Base-by-base conservation (phyloP, 202 grass and related monocot genomes). In the Setaria viridis region DNA sequence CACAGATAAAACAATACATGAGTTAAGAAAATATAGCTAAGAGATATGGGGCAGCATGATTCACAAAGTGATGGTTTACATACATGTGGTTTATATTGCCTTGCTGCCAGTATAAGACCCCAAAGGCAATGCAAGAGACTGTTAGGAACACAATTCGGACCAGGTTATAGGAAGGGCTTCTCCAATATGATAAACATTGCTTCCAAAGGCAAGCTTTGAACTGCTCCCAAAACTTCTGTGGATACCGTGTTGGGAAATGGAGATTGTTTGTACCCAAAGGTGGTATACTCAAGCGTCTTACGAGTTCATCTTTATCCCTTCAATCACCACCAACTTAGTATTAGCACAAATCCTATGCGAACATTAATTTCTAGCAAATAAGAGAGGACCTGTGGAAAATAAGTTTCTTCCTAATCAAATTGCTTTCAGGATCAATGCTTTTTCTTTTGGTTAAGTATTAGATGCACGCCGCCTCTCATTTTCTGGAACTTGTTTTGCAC, bases 131-230 rank as follows among this genome's bases (percentile, higher is more conserved):
- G 49, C 82, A 80, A 0, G 62, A 2, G 0, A 85, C 0, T 12
- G 87, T 41, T 62, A 90, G 83, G 70, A 94, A 95, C 14, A 88
- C 57, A 30, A 92, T 85, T 35, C 96, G 82, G 69, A 91, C 82
- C 56, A 92, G 68, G 51, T 95, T 95, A 71, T 98, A 95, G 35
- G 88, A 87, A 82, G 96, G 96, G 67, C 81, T 95, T 92, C 96
- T 98, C 96, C 93, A 98, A 73, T 98, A 91, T 11, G 91, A 94
- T 57, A 92, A 70, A 17, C 30, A 85, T 67, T 98, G 93, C 77
- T 98, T 98, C 95, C 95, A 98, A 17, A 98, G 80, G 69, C 91
- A 98, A 55, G 89, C 95, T 88, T 90, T 98, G 80, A 95, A 92
- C 49, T 95, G 95, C 74, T 81, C 91, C 90, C 54, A 43, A 50